Conservation (phyloP, 1,139 yeast genomes). For the Kodamaea anthophila region DNA sequence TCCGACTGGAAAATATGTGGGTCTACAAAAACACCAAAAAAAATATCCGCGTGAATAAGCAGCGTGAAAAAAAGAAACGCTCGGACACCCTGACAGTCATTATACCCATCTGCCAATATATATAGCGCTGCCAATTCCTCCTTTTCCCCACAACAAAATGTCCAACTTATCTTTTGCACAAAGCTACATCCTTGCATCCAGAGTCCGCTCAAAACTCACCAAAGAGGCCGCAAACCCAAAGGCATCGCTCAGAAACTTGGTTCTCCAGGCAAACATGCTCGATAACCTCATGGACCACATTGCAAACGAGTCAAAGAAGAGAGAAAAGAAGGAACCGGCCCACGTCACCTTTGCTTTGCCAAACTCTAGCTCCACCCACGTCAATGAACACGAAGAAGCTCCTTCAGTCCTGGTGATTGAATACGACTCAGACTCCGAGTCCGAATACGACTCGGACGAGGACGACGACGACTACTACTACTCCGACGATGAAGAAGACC, state of each 20-base stretch:
- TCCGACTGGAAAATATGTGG: no score
- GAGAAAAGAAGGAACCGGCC: conserved; percentile 9
- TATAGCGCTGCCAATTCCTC: no score
- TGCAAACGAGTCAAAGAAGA: conserved; percentile 26
- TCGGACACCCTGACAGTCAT: no score
- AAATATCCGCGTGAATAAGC: no score
- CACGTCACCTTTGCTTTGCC: conserved; percentile 11
- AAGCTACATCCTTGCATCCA: conserved; percentile 61
- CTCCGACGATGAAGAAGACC: conserved; percentile 11
- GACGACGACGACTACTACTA: conserved; percentile 26
- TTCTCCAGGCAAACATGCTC: conserved; percentile 70
- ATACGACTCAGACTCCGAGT: conserved; percentile 12
- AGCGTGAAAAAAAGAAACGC: no score
- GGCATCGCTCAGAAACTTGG: conserved; percentile 55
- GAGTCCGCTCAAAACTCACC: conserved; percentile 63
- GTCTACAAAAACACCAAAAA: no score
- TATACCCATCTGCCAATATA: no score
- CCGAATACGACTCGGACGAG: conserved; percentile 10
- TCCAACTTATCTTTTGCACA: conserved; percentile 42
- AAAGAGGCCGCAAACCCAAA: conserved; percentile 59
- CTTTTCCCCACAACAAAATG: not conserved
- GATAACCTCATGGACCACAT: conserved; percentile 61
- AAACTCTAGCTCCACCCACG: conserved; percentile 5
- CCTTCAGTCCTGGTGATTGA: conserved; percentile 14
- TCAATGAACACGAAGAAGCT: conserved; percentile 1